Conservation (phyloP, 768 basidiomycete species). For the Mycena pura region DNA sequence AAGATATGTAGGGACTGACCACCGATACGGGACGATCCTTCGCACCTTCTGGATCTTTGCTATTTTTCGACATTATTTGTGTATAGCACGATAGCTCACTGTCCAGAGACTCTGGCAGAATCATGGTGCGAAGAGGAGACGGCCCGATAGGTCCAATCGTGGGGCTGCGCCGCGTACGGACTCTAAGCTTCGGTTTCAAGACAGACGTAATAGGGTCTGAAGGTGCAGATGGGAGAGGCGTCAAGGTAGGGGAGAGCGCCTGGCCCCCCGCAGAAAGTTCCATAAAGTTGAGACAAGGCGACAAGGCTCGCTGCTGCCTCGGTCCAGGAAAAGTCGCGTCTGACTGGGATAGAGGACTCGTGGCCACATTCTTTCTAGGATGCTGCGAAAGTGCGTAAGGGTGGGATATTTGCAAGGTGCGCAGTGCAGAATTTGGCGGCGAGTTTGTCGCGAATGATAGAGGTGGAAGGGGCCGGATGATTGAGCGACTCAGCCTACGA, state of each 20-base stretch:
- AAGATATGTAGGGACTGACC: not conserved
- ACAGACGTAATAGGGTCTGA: not conserved
- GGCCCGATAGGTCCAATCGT: conserved; percentile 41
- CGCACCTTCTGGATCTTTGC: conserved; percentile 3
- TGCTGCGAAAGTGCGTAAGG: conserved; percentile 35
- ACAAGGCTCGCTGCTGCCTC: not conserved
- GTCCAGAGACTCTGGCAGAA: conserved; percentile 42
- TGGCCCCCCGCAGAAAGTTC: not conserved
- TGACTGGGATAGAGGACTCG: conserved; percentile 10
- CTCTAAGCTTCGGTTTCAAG: conserved; percentile 24
- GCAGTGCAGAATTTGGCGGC: conserved; percentile 6
- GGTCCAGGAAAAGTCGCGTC: not conserved
- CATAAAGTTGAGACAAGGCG: not conserved
- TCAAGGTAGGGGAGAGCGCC: conserved; percentile 14
- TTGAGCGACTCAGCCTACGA: conserved; percentile 19
- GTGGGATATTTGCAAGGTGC: conserved; percentile 34
- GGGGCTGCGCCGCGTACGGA: conserved; percentile 44
- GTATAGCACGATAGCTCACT: conserved; percentile 17
- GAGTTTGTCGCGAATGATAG: conserved; percentile 16
- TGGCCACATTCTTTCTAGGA: conserved; percentile 22
- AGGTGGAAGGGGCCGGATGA: conserved; percentile 22
- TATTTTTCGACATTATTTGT: not conserved
- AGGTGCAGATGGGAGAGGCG: conserved; percentile 20
- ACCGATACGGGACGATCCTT: conserved; percentile 11
- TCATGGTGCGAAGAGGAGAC: conserved; percentile 55